Percentiles rank a stretch among this genome's conserved stretches.
phyloP scores from a whole-genome alignment of 352 stramenopile species.

The Lagenidium sp. region DNA sequence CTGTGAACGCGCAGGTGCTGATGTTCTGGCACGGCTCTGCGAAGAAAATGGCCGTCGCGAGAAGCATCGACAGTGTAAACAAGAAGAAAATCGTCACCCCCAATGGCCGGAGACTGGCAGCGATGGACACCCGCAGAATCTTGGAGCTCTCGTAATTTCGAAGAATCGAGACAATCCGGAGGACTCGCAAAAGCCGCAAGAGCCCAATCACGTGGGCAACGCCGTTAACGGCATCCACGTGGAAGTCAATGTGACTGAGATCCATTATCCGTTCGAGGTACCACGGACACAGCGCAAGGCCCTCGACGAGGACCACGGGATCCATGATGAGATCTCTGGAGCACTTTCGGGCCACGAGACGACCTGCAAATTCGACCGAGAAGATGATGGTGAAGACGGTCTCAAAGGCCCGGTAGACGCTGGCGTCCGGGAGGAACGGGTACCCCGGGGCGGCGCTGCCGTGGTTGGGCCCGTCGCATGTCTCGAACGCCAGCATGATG shows the following conservation, averaged over 20 bases:
- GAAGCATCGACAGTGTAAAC: constrained; percentile 62
- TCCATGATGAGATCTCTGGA: constrained; percentile 20
- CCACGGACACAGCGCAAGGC: constrained; percentile 43
- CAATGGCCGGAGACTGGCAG: constrained; percentile 44
- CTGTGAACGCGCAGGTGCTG: constrained; percentile 67
- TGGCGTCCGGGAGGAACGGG: constrained; percentile 31
- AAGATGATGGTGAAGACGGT: constrained; percentile 38
- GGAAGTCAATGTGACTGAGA: constrained; percentile 7
- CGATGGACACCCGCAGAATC: constrained; percentile 46
- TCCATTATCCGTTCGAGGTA: constrained; percentile 29
- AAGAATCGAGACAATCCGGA: constrained; percentile 44
- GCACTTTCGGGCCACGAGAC: constrained; percentile 19
- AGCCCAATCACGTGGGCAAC: constrained; percentile 20
- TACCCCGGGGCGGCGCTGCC: constrained; percentile 44
- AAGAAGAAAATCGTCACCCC: constrained; percentile 69
- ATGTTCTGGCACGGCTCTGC: constrained; percentile 71
- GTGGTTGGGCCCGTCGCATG: constrained; percentile 49
- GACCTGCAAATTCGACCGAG: constrained; percentile 38
- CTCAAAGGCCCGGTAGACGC: constrained; percentile 25
- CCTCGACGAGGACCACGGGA: constrained; percentile 40
- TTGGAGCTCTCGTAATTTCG: constrained; percentile 45
- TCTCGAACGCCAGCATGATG: constrained; percentile 36
- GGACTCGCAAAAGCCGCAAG: constrained; percentile 38
- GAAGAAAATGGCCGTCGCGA: constrained; percentile 69
- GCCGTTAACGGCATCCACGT: constrained; percentile 8